Conservation (phyloP, 768 basidiomycete genomes). For the Galerina sulciceps region DNA sequence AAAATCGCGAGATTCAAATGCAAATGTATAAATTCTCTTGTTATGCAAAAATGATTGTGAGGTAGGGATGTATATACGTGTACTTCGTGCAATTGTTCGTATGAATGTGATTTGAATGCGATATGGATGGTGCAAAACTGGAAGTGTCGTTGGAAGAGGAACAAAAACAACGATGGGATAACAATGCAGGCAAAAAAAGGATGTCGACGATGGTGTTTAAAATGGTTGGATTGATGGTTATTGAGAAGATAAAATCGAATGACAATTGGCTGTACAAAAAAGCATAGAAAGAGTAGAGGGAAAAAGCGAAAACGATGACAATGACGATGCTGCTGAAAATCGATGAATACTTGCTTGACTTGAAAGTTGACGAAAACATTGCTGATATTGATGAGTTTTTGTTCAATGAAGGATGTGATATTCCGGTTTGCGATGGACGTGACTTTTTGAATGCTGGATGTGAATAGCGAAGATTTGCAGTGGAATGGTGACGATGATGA, state of each 20-base stretch:
- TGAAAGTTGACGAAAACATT: constrained; percentile 12
- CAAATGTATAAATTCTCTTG: neutral
- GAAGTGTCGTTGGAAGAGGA: constrained; percentile 9
- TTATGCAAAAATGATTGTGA: constrained; percentile 27
- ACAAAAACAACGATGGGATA: neutral
- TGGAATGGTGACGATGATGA: constrained; percentile 9
- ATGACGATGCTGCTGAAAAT: constrained; percentile 15
- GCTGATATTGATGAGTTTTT: neutral
- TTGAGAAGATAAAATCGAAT: constrained; percentile 12
- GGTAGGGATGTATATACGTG: constrained; percentile 34
- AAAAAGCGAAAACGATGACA: constrained; percentile 7
- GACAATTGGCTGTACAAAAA: constrained; percentile 15
- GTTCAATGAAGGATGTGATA: constrained; percentile 14
- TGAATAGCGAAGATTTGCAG: constrained; percentile 11
- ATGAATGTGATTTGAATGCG: neutral
- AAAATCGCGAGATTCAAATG: neutral
- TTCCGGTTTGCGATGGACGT: constrained; percentile 16
- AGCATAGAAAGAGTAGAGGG: constrained; percentile 14
- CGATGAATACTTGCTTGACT: constrained; percentile 13
- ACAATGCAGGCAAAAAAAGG: constrained; percentile 2
- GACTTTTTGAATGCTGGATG: constrained; percentile 9
- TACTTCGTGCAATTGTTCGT: constrained; percentile 1
- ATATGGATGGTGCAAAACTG: neutral
- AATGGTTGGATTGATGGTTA: constrained; percentile 10
- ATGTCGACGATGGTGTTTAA: constrained; percentile 9